These are phyloP conservation scores for Tremella mesenterica DNA, from an alignment of 768 basidiomycete species.

Conservation along the genomic window DNA sequence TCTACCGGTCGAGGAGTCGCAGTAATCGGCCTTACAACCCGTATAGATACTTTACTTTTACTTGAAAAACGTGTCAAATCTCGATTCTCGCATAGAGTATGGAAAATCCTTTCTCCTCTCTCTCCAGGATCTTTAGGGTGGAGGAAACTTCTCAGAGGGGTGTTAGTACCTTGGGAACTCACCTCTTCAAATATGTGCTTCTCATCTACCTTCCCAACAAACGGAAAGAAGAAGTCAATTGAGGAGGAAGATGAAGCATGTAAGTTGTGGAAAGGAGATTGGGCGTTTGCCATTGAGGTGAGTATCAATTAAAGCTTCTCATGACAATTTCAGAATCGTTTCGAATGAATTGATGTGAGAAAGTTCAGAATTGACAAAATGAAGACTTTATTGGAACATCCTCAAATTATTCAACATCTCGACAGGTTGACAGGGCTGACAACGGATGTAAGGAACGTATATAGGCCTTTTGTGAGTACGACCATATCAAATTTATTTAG, in stretches of 20 bases:
- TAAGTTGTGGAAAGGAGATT: slow-evolving; percentile 55
- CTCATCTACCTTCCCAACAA: background rate
- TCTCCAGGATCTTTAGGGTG: slow-evolving; percentile 52
- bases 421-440: slow-evolving; percentile 32
- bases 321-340: too few relatives aligned
- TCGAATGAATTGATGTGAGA: too few relatives aligned
- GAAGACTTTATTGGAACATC: slow-evolving; percentile 16
- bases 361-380: background rate
- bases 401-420: slow-evolving; percentile 13
- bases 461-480: slow-evolving; percentile 34
- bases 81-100: slow-evolving; percentile 84
- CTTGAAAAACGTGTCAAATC: slow-evolving; percentile 97
- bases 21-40: slow-evolving; percentile 75
- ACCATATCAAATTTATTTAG: too few relatives aligned
- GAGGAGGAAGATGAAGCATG: slow-evolving; percentile 10
- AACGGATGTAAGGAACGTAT: slow-evolving; percentile 37
- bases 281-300: slow-evolving; percentile 54
- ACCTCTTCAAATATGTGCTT: too few relatives aligned
- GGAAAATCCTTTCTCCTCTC: slow-evolving; percentile 61
- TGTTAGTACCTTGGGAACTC: slow-evolving; percentile 34
- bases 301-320: slow-evolving; percentile 10
- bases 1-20: slow-evolving; percentile 57
- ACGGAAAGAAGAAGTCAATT: background rate
- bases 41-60: slow-evolving; percentile 72
- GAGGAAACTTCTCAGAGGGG: slow-evolving; percentile 48